These are phyloP conservation scores for Geotrichum aggregatum DNA, from an alignment of 1,139 yeast genomes.

Conservation along the genomic window DNA sequence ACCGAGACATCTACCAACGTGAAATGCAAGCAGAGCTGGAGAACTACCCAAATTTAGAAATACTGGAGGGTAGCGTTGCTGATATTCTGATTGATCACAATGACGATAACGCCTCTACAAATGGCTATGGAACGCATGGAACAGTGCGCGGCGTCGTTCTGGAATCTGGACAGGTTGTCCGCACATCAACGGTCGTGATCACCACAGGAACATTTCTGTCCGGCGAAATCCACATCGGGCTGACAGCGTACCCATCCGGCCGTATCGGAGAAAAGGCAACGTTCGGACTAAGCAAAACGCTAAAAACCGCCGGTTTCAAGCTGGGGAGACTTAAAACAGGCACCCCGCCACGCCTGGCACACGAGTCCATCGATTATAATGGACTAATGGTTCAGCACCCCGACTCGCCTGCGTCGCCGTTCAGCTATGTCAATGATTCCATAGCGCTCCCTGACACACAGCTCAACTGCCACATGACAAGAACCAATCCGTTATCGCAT, in stretches of 20 bases:
- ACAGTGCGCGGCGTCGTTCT: constrained; percentile 65
- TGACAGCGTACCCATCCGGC: constrained; percentile 78
- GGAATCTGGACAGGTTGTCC: constrained; percentile 59
- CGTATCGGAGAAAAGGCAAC: constrained; percentile 92
- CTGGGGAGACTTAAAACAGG: constrained; percentile 94
- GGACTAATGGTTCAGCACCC: constrained; percentile 65
- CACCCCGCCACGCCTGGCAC: constrained; percentile 85
- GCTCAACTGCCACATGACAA: constrained; percentile 68
- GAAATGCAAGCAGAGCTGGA: constrained; percentile 74
- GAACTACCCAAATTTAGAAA: constrained; percentile 54
- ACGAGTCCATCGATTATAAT: constrained; percentile 63
- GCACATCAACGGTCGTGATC: constrained; percentile 67
- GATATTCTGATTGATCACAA: constrained; percentile 65
- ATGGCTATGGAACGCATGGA: too few species aligned
- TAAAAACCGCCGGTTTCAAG: constrained; percentile 69
- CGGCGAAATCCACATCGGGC: constrained; percentile 91
- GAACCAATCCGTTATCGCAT: constrained; percentile 74
- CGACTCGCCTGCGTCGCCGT: constrained; percentile 79
- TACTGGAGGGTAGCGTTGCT: constrained; percentile 73
- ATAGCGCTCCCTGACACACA: constrained; percentile 54
- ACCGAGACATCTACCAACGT: constrained; percentile 66
- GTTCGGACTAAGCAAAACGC: constrained; percentile 77
- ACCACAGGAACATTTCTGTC: constrained; percentile 95
- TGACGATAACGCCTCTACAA: constrained; percentile 16
- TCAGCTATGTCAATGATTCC: constrained; percentile 73